Evolutionary conservation across 2,329 filamentous ascomycete species (phyloP).

Genomic region (Penicillium sp.): DNA sequence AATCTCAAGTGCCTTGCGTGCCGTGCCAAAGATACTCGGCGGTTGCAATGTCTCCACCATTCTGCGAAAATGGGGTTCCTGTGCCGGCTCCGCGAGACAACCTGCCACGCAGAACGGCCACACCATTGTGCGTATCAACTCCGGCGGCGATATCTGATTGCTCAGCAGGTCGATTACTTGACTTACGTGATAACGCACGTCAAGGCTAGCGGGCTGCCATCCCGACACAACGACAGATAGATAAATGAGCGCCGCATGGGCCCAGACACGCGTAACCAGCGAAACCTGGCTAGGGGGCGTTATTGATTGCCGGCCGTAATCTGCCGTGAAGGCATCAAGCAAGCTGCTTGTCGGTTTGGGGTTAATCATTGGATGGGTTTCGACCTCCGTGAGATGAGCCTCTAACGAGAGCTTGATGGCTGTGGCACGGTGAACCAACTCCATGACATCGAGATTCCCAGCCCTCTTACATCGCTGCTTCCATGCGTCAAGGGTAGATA

Average conservation of each 20-base stretch:
- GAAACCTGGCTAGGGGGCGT: background rate
- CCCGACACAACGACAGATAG: constrained; percentile 7
- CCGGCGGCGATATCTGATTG: constrained; percentile 15
- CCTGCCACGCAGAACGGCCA: constrained; percentile 33
- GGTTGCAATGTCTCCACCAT: constrained; percentile 20
- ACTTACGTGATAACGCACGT: background rate
- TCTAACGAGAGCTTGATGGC: constrained; percentile 5
- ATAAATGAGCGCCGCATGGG: constrained; percentile 3
- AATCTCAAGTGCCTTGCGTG: constrained; percentile 28
- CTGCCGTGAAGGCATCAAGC: constrained; percentile 1
- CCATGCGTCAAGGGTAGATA: constrained; percentile 53
- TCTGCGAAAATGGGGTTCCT: constrained; percentile 20
- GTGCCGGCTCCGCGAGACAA: constrained; percentile 20
- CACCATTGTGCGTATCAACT: constrained; percentile 24
- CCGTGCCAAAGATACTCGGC: constrained; percentile 22
- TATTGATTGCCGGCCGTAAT: background rate
- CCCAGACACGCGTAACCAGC: constrained; percentile 9
- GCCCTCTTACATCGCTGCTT: constrained; percentile 45
- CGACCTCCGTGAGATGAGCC: background rate
- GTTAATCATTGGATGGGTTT: background rate
- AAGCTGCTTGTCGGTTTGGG: background rate
- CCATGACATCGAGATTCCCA: constrained; percentile 9
- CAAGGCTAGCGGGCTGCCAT: constrained; percentile 8
- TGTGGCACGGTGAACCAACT: constrained; percentile 8
- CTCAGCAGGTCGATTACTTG: constrained; percentile 1